phyloP scores from a whole-genome alignment of 192 early-diverging fungal genomes.

The Coemansia sp. region DNA sequence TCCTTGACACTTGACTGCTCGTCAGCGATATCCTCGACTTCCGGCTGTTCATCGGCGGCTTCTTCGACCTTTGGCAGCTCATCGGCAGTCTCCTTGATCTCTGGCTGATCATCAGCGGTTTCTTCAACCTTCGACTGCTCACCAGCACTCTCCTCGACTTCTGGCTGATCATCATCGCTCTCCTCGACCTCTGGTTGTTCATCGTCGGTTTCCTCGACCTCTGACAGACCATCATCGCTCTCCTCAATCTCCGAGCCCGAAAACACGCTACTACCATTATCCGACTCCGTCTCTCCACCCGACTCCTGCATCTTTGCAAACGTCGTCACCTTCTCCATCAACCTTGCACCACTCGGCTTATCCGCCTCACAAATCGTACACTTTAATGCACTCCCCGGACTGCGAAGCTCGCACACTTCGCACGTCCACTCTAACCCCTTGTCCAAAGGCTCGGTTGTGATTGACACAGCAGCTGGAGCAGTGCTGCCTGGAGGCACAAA shows the following conservation, averaged over 20 bases:
- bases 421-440: conserved; percentile 27
- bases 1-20: not conserved
- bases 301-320: not conserved
- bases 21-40: too few species aligned
- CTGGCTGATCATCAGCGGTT: not conserved
- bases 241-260: not conserved
- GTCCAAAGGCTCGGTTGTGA: not conserved
- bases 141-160: not conserved
- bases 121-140: not conserved
- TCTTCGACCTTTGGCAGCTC: too few species aligned
- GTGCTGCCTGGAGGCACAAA: not conserved
- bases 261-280: not conserved
- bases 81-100: not conserved
- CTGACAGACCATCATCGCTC: too few species aligned
- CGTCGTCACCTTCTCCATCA: not conserved
- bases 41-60: too few species aligned
- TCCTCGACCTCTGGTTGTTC: not conserved
- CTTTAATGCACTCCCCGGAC: not conserved
- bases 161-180: not conserved
- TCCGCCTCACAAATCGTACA: conserved; percentile 34
- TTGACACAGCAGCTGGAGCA: not conserved
- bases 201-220: too few species aligned
- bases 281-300: not conserved
- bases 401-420: conserved; percentile 31
- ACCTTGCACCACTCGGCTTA: conserved; percentile 8